These are phyloP conservation scores for Malbranchea zuffiana DNA, from an alignment of 2,329 filamentous ascomycete species.

Conservation along the genomic window DNA sequence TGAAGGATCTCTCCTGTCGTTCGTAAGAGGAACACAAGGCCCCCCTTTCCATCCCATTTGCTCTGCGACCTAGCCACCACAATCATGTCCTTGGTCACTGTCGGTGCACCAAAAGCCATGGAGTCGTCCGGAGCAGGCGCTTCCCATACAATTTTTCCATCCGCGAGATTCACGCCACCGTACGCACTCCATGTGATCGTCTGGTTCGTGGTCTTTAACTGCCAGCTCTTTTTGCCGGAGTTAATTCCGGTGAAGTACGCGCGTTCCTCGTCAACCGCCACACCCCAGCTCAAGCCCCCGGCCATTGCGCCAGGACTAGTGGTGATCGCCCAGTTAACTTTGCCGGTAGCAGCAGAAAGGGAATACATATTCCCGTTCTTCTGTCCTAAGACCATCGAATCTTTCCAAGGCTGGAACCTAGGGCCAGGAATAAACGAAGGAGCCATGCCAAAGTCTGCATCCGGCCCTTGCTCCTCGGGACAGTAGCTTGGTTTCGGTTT, in stretches of 20 bases:
- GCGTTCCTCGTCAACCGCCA: background rate
- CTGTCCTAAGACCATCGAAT: background rate
- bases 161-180: background rate
- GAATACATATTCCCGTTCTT: background rate
- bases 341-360: background rate
- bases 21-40: constrained; percentile 1
- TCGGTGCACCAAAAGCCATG: background rate
- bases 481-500: background rate
- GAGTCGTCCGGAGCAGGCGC: background rate
- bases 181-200: background rate
- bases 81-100: background rate
- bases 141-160: background rate
- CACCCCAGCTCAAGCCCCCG: background rate
- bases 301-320: background rate
- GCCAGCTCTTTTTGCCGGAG: background rate
- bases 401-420: too few relatives aligned
- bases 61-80: background rate
- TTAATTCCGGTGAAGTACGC: constrained; percentile 2
- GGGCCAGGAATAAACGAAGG: background rate
- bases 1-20: background rate
- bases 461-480: constrained; percentile 1
- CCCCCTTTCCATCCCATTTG: background rate
- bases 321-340: background rate
- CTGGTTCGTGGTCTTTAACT: background rate
- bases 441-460: constrained; percentile 1